Percentiles rank a stretch among this genome's conserved stretches.
phyloP scores from a whole-genome alignment of 129 eudicot genomes.

The Arctium lappa region DNA sequence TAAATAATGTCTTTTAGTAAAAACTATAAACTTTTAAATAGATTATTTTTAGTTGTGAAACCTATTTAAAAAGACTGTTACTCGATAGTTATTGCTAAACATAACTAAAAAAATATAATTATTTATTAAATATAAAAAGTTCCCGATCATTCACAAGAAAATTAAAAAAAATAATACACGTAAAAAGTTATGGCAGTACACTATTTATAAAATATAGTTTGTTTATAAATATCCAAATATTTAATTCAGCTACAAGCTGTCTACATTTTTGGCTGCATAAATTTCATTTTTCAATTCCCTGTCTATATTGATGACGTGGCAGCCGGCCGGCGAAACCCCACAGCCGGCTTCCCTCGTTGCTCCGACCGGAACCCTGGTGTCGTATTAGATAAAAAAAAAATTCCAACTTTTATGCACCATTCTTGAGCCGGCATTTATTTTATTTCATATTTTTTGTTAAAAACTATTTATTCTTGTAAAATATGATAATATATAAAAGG shows the following conservation, averaged over 20 bases:
- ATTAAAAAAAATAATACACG: neutral
- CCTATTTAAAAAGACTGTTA: too few relatives aligned
- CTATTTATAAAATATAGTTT: neutral
- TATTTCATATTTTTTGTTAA: neutral
- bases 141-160: neutral
- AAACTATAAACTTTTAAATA: too few relatives aligned
- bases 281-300: neutral
- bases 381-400: slow-evolving; percentile 35
- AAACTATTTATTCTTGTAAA: neutral
- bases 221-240: neutral
- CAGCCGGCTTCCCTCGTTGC: slow-evolving; percentile 42
- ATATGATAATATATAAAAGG: neutral
- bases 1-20: too few relatives aligned
- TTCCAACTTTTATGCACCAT: slow-evolving; percentile 1
- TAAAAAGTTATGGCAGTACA: slow-evolving; percentile 19
- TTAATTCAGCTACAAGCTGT: neutral
- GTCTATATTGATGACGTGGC: neutral
- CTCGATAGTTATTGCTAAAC: too few relatives aligned
- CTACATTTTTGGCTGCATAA: neutral
- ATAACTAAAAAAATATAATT: too few relatives aligned
- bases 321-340: slow-evolving; percentile 30
- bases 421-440: slow-evolving; percentile 32
- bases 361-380: slow-evolving; percentile 21
- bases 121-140: neutral
- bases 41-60: too few relatives aligned